phyloP scores from a whole-genome alignment of 169 alveolate genomes.

The Cryptosporidium meleagridis region DNA sequence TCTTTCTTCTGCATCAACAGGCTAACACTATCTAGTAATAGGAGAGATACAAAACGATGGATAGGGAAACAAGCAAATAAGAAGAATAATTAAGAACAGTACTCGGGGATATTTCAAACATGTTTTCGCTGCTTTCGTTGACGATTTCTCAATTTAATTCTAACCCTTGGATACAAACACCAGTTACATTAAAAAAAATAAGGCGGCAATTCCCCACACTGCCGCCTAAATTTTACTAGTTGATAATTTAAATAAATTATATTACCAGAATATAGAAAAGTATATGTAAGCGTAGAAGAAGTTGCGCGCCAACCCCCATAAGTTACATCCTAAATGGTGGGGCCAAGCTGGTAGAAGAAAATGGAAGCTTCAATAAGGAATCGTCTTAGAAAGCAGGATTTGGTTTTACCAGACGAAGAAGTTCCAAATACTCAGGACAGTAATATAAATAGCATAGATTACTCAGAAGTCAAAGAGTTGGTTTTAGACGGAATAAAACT shows the following conservation, averaged over 20 bases:
- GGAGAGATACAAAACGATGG: not conserved
- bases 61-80: not conserved
- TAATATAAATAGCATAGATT: constrained; percentile 44
- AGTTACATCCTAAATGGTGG: constrained; percentile 28
- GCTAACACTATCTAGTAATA: not conserved
- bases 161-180: too few relatives aligned
- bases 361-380: constrained; percentile 68
- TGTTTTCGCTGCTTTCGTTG: not conserved
- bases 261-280: not conserved
- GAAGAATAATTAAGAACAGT: too few relatives aligned
- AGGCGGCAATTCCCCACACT: not conserved
- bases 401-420: constrained; percentile 71
- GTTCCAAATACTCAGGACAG: constrained; percentile 46
- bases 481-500: constrained; percentile 88
- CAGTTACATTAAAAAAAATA: not conserved
- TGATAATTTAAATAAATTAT: not conserved
- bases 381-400: constrained; percentile 73
- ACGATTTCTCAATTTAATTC: not conserved
- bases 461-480: constrained; percentile 78
- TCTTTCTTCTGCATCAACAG: not conserved
- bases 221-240: not conserved
- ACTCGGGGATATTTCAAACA: not conserved
- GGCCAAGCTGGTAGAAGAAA: constrained; percentile 18
- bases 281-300: not conserved
- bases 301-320: constrained; percentile 10